Evolutionary conservation across 2,329 filamentous ascomycete genomes (phyloP).

Genomic region (Stylonectria norvegica): DNA sequence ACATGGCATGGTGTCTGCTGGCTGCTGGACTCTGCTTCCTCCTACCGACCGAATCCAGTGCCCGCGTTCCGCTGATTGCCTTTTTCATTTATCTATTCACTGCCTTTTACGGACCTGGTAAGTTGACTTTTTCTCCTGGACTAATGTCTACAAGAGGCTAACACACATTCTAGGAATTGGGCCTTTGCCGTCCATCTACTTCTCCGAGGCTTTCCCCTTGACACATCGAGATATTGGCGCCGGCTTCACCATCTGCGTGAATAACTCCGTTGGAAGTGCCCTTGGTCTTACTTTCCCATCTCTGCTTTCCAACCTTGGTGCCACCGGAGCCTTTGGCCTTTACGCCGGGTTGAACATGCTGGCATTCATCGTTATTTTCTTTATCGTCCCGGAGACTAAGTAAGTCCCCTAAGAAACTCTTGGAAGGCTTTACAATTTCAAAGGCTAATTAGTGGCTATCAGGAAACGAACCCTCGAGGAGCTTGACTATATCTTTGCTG

Average conservation of each 20-base stretch:
- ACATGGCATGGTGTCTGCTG: conserved; percentile 30
- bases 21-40: conserved; percentile 43
- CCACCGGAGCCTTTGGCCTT: conserved; percentile 53
- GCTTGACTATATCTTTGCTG: conserved; percentile 37
- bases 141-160: background rate
- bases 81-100: conserved; percentile 52
- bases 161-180: conserved; percentile 24
- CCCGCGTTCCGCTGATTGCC: conserved; percentile 44
- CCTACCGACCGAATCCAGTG: conserved; percentile 37
- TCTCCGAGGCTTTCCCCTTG: conserved; percentile 52
- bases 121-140: too few species aligned
- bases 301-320: conserved; percentile 37
- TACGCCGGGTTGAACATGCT: conserved; percentile 58
- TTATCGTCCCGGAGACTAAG: conserved; percentile 57
- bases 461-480: conserved; percentile 39
- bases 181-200: conserved; percentile 41
- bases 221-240: conserved; percentile 46
- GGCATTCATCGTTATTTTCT: conserved; percentile 61
- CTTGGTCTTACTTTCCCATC: conserved; percentile 44
- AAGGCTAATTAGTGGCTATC: too few species aligned
- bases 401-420: conserved; percentile 11
- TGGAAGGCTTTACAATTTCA: too few species aligned
- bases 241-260: conserved; percentile 30
- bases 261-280: conserved; percentile 29
- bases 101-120: conserved; percentile 40